Evolutionary conservation across 768 basidiomycete species (phyloP).

Genomic region (Russula compacta): DNA sequence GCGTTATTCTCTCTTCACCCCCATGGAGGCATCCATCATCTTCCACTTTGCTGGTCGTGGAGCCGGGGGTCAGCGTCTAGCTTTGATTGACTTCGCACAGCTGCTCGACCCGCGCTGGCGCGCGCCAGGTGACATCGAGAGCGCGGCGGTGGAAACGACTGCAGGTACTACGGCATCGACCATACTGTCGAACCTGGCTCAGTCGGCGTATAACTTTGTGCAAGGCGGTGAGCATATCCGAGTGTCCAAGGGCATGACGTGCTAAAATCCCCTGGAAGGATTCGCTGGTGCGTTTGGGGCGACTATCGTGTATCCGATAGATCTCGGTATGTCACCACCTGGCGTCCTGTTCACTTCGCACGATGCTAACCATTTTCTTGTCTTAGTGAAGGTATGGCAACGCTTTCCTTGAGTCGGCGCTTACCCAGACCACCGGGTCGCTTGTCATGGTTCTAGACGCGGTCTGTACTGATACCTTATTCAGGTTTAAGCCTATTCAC

Average conservation of each 20-base stretch:
- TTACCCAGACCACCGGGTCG: not conserved
- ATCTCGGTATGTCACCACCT: slow-evolving; percentile 54
- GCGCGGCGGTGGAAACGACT: slow-evolving; percentile 27
- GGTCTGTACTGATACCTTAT: slow-evolving; percentile 31
- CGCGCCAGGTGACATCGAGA: slow-evolving; percentile 48
- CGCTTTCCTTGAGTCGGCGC: not conserved
- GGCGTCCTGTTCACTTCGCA: not conserved
- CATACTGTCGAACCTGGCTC: slow-evolving; percentile 45
- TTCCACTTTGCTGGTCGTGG: slow-evolving; percentile 96
- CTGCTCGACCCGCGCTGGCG: slow-evolving; percentile 86
- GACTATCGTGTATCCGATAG: slow-evolving; percentile 97
- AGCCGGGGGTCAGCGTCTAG: slow-evolving; percentile 54
- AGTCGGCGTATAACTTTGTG: slow-evolving; percentile 78
- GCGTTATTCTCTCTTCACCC: slow-evolving; percentile 91
- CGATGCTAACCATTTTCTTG: slow-evolving; percentile 9
- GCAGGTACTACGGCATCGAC: slow-evolving; percentile 29
- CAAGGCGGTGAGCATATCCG: slow-evolving; percentile 58
- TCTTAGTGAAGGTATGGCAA: slow-evolving; percentile 59
- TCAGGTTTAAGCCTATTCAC: not conserved
- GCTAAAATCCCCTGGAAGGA: slow-evolving; percentile 37
- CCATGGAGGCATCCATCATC: slow-evolving; percentile 96
- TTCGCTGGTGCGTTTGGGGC: slow-evolving; percentile 91
- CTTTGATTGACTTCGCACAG: slow-evolving; percentile 86
- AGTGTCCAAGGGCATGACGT: not conserved
- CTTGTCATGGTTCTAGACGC: slow-evolving; percentile 35